Base-by-base conservation (phyloP, 768 basidiomycete species). In the Pisolithus albus region DNA sequence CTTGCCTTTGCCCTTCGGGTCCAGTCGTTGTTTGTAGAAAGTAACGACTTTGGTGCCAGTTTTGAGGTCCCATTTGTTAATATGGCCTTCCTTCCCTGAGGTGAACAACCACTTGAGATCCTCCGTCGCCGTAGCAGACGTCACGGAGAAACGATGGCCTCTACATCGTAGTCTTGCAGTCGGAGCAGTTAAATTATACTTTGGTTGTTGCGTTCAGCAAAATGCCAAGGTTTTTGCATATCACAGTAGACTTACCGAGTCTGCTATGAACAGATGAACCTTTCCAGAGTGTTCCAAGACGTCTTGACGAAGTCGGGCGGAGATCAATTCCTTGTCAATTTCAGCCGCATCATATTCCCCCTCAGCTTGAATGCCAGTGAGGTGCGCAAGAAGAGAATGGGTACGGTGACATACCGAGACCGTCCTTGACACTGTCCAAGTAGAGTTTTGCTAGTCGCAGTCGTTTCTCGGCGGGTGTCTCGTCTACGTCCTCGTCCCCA, bases 261-360 rank as follows among this genome's bases (percentile, higher is more conserved):
- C 82, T 24, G 87, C 88, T 46, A 95, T 72, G 63, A 86, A 89
- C 39, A 87, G 67, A 68, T 93, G 88, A 7, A 92, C 74, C 68
- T 88, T 93, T 46, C 92, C 93, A 5, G 90, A 83, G 61, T 94
- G 84, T 57, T 93, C 86, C 44, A 92, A 68, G 5, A 95, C 92
- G 71, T 97, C 95, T 65, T 92, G 84, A 65, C 92, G 91, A 56
- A 99, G 74, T 50, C 96, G 76, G 18, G 92, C 78, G 41, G 88
- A 88, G 55, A 99, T 89, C 55, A 97, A 75, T 57, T 97, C 95
- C 60, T 82, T 81, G 74, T 99, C 96, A 24, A 98, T 84, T 59
- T 97, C 94, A 1, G 90, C 93, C 5, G 96, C 96, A 64, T 99
- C 95, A 56, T 84, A 93, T 55, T 92, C 92, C 32, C 88, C 90